Conservation (phyloP, 75 land plant genomes). For the Picea sitchensis region DNA sequence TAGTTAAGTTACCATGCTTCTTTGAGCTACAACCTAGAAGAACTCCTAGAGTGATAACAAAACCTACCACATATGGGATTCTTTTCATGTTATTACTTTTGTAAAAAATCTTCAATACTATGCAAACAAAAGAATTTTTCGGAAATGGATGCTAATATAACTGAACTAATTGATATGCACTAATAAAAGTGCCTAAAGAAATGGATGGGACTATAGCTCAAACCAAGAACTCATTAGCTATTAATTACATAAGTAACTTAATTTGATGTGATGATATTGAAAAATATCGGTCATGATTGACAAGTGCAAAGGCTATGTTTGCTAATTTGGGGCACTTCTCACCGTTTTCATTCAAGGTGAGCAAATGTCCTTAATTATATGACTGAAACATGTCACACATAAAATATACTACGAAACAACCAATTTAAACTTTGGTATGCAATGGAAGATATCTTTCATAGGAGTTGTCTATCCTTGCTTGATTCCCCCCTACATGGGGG, state of each 20-base stretch:
- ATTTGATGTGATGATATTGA: not conserved
- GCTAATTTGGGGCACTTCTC: constrained; percentile 42
- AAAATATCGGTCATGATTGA: not conserved
- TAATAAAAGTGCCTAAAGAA: too few relatives aligned
- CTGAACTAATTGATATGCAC: too few relatives aligned
- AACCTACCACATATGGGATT: too few relatives aligned
- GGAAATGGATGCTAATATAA: too few relatives aligned
- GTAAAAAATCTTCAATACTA: too few relatives aligned
- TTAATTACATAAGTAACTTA: not conserved
- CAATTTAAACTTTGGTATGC: not conserved
- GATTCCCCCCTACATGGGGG: constrained; percentile 65
- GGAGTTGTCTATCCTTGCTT: constrained; percentile 51
- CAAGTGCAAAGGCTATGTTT: constrained; percentile 42
- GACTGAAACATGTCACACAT: not conserved
- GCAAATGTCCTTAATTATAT: not conserved
- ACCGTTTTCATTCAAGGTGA: constrained; percentile 30
- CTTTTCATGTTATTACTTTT: too few relatives aligned
- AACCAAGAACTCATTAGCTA: not conserved
- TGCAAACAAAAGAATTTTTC: too few relatives aligned
- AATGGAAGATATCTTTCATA: constrained; percentile 48
- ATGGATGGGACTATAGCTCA: too few relatives aligned
- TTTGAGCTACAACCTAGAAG: too few relatives aligned
- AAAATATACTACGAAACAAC: not conserved
- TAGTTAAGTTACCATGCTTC: too few relatives aligned
- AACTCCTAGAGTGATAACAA: too few relatives aligned